Conservation (phyloP, 2,329 filamentous ascomycete species). For the Fusarium sp. region DNA sequence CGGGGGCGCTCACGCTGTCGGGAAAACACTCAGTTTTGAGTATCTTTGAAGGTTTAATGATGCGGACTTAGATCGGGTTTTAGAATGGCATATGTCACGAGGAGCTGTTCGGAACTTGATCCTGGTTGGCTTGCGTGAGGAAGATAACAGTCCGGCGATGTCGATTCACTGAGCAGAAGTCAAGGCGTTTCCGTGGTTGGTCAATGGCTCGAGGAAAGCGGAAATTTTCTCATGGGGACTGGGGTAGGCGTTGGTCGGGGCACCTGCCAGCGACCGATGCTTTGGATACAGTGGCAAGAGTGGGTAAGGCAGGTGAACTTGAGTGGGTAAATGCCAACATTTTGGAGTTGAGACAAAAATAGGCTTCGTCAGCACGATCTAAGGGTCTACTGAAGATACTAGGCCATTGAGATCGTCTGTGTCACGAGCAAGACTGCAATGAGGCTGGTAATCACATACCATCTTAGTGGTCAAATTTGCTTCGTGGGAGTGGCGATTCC, state of each 20-base stretch:
- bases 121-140: constrained; percentile 24
- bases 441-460: not conserved
- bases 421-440: not conserved
- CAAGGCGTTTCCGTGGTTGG: constrained; percentile 4
- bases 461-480: not conserved
- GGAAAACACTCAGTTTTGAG: constrained; percentile 6
- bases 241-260: constrained; percentile 23
- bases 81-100: constrained; percentile 29
- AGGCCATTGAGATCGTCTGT: not conserved
- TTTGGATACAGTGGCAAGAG: constrained; percentile 16
- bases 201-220: constrained; percentile 28
- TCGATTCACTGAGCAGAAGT: constrained; percentile 11
- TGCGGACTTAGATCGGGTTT: constrained; percentile 31
- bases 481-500: not conserved
- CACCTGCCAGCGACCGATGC: constrained; percentile 22
- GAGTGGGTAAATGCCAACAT: not conserved
- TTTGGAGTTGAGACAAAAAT: not conserved
- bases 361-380: not conserved
- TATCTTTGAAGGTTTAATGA: not conserved
- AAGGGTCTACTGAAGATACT: not conserved
- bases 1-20: constrained; percentile 15
- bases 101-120: constrained; percentile 28
- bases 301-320: constrained; percentile 20
- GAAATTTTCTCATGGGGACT: constrained; percentile 29
- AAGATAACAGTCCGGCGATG: not conserved